Conservation (phyloP, 805 yeast genomes). For the Metschnikowia gelsemii region DNA sequence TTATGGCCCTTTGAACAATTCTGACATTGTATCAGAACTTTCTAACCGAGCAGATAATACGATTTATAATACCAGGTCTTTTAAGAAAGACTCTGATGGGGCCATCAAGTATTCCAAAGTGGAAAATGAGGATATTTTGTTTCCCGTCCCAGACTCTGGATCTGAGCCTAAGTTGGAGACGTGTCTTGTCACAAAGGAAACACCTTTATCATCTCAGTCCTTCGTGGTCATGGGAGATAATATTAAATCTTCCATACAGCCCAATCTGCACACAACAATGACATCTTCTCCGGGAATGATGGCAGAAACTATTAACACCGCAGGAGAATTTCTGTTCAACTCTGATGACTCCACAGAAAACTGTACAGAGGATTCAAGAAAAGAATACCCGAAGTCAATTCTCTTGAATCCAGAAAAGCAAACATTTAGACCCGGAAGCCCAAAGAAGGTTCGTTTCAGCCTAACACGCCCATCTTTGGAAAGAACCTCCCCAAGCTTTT, state of each 20-base stretch:
- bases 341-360: neutral
- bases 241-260: too few species aligned
- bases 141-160: neutral
- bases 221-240: too few species aligned
- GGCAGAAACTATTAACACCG: slow-evolving; percentile 1
- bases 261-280: too few species aligned
- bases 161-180: too few species aligned
- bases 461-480: neutral
- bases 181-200: too few species aligned
- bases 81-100: neutral
- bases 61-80: neutral
- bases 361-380: neutral
- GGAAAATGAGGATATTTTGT: neutral
- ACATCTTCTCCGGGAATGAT: neutral
- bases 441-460: slow-evolving; percentile 2
- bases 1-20: neutral
- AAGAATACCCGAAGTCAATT: slow-evolving; percentile 3
- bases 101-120: neutral
- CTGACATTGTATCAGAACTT: neutral
- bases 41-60: neutral
- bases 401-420: neutral
- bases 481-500: neutral
- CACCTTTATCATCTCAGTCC: too few species aligned
- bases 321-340: slow-evolving; percentile 6
- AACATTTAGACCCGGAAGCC: neutral